These are phyloP conservation scores for Tulasnella sp. DNA, from an alignment of 768 basidiomycete genomes.

Conservation along the genomic window DNA sequence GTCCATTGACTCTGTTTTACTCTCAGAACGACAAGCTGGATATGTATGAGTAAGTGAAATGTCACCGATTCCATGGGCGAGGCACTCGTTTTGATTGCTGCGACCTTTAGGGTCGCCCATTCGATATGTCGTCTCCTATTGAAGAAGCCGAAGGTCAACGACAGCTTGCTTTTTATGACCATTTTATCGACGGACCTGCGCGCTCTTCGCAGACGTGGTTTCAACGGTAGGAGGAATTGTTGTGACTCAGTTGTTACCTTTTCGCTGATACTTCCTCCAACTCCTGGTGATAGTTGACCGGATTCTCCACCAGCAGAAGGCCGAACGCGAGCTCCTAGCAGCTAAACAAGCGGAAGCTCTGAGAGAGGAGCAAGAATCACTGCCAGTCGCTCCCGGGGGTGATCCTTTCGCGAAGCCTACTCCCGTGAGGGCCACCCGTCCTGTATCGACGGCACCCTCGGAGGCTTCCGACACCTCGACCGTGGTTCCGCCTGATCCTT, in stretches of 20 bases:
- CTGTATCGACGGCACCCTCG: conserved; percentile 5
- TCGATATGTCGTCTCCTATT: conserved; percentile 79
- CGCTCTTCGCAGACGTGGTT: conserved; percentile 76
- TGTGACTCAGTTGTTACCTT: no score
- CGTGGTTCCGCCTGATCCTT: not conserved
- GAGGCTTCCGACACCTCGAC: not conserved
- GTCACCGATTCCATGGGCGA: not conserved
- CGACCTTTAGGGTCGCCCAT: conserved; percentile 63
- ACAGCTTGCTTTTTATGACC: conserved; percentile 86
- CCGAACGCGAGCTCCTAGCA: conserved; percentile 50
- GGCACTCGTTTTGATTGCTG: not conserved
- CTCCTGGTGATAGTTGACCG: conserved; percentile 63
- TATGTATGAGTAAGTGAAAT: conserved; percentile 78
- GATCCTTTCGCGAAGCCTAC: conserved; percentile 21
- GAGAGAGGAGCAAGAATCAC: conserved; percentile 5
- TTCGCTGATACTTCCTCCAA: no score
- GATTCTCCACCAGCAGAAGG: conserved; percentile 79
- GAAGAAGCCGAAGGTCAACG: conserved; percentile 73
- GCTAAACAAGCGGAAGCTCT: conserved; percentile 43
- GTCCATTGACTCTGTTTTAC: conserved; percentile 72
- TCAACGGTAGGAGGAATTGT: no score
- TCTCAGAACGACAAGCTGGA: conserved; percentile 72
- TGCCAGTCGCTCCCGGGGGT: conserved; percentile 17
- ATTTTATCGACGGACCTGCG: conserved; percentile 87
- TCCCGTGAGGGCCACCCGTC: not conserved